phyloP scores from a whole-genome alignment of 2,329 filamentous ascomycete species.

The Phaeoacremonium minimum region DNA sequence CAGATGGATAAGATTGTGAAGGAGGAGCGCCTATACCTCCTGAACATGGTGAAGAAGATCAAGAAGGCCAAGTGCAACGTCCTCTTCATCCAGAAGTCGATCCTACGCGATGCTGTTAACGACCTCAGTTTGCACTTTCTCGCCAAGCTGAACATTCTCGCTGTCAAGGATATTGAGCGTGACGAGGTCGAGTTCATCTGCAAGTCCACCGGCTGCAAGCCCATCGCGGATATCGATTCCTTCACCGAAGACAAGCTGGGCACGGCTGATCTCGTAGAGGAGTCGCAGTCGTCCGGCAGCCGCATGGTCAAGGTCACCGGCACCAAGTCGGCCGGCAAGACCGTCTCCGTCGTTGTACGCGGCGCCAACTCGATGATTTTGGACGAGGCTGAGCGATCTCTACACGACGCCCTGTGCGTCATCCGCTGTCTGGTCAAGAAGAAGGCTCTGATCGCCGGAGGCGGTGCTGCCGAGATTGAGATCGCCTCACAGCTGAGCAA shows the following conservation, averaged over 20 bases:
- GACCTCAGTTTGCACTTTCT: constrained; percentile 96
- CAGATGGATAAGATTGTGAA: constrained; percentile 99
- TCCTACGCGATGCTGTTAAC: constrained; percentile 95
- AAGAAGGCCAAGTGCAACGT: constrained; percentile 99
- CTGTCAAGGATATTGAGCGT: constrained; percentile 95
- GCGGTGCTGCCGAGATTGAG: constrained; percentile 94
- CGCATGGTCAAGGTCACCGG: constrained; percentile 94
- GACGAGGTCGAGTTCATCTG: constrained; percentile 99
- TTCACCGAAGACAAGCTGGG: constrained; percentile 99
- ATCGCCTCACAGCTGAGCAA: constrained; percentile 83
- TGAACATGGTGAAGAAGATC: constrained; percentile 99
- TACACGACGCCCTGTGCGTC: constrained; percentile 96
- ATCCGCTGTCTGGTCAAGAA: constrained; percentile 98
- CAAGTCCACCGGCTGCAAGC: constrained; percentile 98
- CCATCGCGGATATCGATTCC: constrained; percentile 95
- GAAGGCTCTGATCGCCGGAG: constrained; percentile 96
- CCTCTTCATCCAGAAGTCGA: constrained; percentile 96
- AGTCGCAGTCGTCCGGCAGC: constrained; percentile 80
- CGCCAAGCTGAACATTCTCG: constrained; percentile 91
- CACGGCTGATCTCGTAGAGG: constrained; percentile 88
- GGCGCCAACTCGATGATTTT: constrained; percentile 93
- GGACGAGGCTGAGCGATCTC: constrained; percentile 92
- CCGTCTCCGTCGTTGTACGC: constrained; percentile 89
- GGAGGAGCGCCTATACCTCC: constrained; percentile 94
- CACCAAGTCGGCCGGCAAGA: constrained; percentile 79